These are phyloP conservation scores for Secale cereale DNA, from an alignment of 176 grass and related monocot genomes.

Conservation along the genomic window DNA sequence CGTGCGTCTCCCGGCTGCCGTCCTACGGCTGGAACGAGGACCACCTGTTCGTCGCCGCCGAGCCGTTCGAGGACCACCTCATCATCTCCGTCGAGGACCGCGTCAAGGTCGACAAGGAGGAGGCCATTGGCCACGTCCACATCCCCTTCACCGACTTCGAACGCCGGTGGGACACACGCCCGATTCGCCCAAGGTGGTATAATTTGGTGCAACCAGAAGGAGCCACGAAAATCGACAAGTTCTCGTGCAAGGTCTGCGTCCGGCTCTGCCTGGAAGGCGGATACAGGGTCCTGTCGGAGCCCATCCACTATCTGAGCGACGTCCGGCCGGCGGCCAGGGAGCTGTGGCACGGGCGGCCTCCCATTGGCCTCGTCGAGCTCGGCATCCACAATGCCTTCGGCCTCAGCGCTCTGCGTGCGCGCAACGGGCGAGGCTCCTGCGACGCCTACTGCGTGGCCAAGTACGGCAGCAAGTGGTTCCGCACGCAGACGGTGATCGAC, in stretches of 20 bases:
- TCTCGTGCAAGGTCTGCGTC: constrained; percentile 26
- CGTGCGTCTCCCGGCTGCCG: constrained; percentile 28
- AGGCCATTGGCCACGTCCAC: constrained; percentile 48
- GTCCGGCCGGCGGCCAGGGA: constrained; percentile 55
- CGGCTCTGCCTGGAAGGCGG: constrained; percentile 53
- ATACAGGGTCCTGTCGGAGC: constrained; percentile 49
- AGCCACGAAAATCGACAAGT: constrained; percentile 43
- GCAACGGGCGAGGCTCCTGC: constrained; percentile 58
- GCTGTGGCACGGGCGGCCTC: constrained; percentile 33
- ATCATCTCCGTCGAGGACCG: constrained; percentile 56
- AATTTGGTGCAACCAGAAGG: constrained; percentile 48
- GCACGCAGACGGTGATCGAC: constrained; percentile 69
- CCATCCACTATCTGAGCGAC: constrained; percentile 61
- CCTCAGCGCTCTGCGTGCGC: constrained; percentile 49
- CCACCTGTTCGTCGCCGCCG: constrained; percentile 60
- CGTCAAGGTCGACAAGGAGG: constrained; percentile 53
- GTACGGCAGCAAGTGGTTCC: constrained; percentile 81
- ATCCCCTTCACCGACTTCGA: constrained; percentile 43
- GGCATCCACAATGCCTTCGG: constrained; percentile 63
- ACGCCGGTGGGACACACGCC: constrained; percentile 41
- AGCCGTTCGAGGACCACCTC: constrained; percentile 55
- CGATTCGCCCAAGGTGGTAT: constrained; percentile 42
- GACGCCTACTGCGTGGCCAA: constrained; percentile 84
- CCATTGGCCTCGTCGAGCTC: constrained; percentile 67
- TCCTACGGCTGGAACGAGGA: constrained; percentile 56